Percentiles rank a stretch among this genome's conserved stretches.
phyloP scores from a whole-genome alignment of 768 basidiomycete species.

The Amyloporia xantha region DNA sequence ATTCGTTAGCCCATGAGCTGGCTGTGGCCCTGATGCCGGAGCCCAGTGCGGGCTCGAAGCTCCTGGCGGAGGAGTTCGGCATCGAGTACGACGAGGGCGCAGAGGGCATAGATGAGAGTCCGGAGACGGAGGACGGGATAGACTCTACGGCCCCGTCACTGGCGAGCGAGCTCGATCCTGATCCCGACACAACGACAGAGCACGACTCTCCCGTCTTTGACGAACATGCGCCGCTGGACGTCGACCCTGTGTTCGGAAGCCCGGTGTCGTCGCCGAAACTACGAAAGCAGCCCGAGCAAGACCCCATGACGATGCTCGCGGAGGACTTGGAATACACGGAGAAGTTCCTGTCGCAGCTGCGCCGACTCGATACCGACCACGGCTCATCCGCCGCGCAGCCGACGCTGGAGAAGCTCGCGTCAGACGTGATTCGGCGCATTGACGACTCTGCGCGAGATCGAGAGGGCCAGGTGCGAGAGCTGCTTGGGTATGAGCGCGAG shows the following conservation, averaged over 20 bases:
- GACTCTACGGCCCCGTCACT: constrained; percentile 24
- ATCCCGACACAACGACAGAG: constrained; percentile 3
- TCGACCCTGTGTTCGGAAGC: constrained; percentile 41
- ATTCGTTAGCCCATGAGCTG: constrained; percentile 82
- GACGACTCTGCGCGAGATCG: constrained; percentile 72
- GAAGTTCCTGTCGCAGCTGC: constrained; percentile 66
- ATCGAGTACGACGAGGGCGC: constrained; percentile 86
- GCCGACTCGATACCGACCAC: constrained; percentile 56
- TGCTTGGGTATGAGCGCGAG: constrained; percentile 74
- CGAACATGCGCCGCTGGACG: constrained; percentile 27
- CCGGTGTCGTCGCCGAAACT: constrained; percentile 26
- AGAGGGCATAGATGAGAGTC: constrained; percentile 64
- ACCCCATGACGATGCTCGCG: constrained; percentile 68
- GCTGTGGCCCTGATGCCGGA: constrained; percentile 86
- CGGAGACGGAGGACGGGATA: constrained; percentile 22
- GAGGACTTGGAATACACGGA: constrained; percentile 73
- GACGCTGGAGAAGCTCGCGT: constrained; percentile 60
- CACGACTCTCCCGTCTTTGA: constrained; percentile 13
- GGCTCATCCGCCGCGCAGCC: constrained; percentile 23
- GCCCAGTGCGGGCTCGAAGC: constrained; percentile 67
- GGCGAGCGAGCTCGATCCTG: constrained; percentile 21
- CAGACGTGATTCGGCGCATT: constrained; percentile 69
- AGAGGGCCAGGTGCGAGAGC: constrained; percentile 74
- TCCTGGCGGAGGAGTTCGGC: constrained; percentile 83
- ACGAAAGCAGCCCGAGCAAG: constrained; percentile 31